Evolutionary conservation across 768 basidiomycete species (phyloP).

Genomic region (Ramaria sp.): DNA sequence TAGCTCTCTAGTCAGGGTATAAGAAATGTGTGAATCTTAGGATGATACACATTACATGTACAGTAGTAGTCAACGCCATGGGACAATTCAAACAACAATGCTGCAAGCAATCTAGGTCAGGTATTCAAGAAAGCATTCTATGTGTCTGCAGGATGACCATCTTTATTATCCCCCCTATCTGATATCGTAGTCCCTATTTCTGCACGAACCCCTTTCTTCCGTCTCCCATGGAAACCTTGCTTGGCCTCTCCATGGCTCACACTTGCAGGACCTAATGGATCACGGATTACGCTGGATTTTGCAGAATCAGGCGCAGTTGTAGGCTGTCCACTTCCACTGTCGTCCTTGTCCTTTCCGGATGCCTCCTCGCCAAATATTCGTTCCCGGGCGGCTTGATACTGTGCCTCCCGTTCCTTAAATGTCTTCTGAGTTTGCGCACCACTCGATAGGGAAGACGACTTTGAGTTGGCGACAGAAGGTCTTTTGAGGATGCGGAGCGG

Average conservation of each 20-base stretch:
- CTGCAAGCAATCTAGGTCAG: background rate
- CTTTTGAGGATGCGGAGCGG: conserved; percentile 66
- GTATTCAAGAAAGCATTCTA: background rate
- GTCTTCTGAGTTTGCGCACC: conserved; percentile 22
- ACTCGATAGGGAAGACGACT: conserved; percentile 14
- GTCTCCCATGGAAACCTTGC: background rate
- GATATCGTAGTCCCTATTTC: background rate
- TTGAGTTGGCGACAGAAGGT: conserved; percentile 23
- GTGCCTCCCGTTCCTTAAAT: conserved; percentile 57
- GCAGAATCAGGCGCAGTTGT: background rate
- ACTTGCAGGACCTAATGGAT: conserved; percentile 2
- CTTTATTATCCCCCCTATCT: background rate
- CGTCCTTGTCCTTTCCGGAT: background rate
- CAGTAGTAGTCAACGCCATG: background rate
- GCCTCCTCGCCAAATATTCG: conserved; percentile 42
- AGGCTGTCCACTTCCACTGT: background rate
- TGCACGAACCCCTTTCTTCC: background rate
- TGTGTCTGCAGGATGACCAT: background rate
- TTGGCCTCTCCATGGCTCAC: background rate
- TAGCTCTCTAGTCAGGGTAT: conserved; percentile 1
- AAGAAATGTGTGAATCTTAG: background rate
- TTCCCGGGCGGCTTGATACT: conserved; percentile 63
- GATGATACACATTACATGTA: conserved; percentile 7
- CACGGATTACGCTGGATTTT: background rate
- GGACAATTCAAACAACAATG: background rate